Percentiles rank a stretch among this genome's conserved stretches.
These are phyloP conservation scores for Thalassiosira ordinaria DNA, from an alignment of 352 stramenopile genomes.

Conservation along the genomic window DNA sequence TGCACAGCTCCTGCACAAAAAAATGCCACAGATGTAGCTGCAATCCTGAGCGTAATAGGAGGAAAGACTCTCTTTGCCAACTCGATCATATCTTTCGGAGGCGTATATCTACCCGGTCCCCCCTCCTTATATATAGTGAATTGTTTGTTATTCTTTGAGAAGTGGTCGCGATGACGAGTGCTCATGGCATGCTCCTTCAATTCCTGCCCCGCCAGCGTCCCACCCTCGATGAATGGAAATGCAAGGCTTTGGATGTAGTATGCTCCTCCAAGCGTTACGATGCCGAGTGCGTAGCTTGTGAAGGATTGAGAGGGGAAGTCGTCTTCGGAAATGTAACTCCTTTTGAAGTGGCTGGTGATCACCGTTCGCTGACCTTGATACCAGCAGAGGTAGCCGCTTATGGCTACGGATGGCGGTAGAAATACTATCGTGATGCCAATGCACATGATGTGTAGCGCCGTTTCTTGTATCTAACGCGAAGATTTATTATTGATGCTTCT, in stretches of 20 bases:
- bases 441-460: slow-evolving; percentile 3
- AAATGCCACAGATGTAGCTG: slow-evolving; percentile 17
- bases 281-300: not conserved
- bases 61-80: slow-evolving; percentile 1
- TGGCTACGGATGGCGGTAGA: slow-evolving; percentile 5
- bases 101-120: slow-evolving; percentile 3
- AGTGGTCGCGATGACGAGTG: not conserved
- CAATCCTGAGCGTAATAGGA: slow-evolving; percentile 11
- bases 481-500: too few species aligned
- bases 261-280: slow-evolving; percentile 4
- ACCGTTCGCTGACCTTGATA: slow-evolving; percentile 4
- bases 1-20: slow-evolving; percentile 24
- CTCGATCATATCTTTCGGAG: slow-evolving; percentile 9
- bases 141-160: not conserved
- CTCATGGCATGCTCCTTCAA: slow-evolving; percentile 3
- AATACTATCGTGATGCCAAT: slow-evolving; percentile 7
- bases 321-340: not conserved
- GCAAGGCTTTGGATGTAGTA: slow-evolving; percentile 12
- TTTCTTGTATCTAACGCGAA: too few species aligned
- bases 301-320: slow-evolving; percentile 7
- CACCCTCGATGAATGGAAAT: slow-evolving; percentile 5
- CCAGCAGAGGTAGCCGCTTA: slow-evolving; percentile 12
- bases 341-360: not conserved
- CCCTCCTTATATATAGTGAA: slow-evolving; percentile 14
- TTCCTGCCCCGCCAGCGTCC: not conserved